Evolutionary conservation across 2,329 filamentous ascomycete species (phyloP), one percentile per base, ranked within the genome.

Genomic region (Calonectria multiphialidica): DNA sequence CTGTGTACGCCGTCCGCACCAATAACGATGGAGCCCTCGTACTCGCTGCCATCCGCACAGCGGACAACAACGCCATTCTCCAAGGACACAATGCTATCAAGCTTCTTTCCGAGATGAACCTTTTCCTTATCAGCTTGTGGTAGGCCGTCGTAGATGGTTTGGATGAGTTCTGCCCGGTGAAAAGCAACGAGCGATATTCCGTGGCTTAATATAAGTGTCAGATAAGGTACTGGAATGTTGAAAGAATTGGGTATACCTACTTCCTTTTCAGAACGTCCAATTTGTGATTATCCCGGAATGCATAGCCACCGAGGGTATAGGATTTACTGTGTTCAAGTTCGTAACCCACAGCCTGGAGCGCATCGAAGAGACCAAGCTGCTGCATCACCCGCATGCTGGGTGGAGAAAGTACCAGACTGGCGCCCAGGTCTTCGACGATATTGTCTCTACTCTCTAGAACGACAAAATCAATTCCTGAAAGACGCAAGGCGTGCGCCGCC

Each of bases 161-260:
- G 64, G 21, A 77, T 33, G 0, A 77, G 37, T 21, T 77, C 69
- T 4, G 70, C 69, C 4, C 75, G 72, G 1, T 73, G 67, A 21
- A 76, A 77, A 76, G 66, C 75, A 77, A 77, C 72, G 70, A 77
- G 1, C 25, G 59, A 49, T 57, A 37, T 50, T 49, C 70, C 65
- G 21, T 77, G 75, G 0, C 75, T 75, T 71, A 70, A 1, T 73
- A 74, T 7, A 28, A 28, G 9, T 50, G 23, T 30, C 18, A n/a
- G n/a, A 50, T 16, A 25, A 9, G 5, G n/a, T 21, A 9, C 5
- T 28, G 23, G 18, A 25, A 65, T 49, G 53, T 62, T 23, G 65
- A 7, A 55, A 28, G 49, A 7, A n/a, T n/a, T n/a, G n/a, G n/a
- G n/a, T n/a, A n/a, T n/a, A n/a, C n/a, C n/a, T n/a, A n/a, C n/a